phyloP scores from a whole-genome alignment of 2,329 filamentous ascomycete genomes.

The Penicillium sp. region DNA sequence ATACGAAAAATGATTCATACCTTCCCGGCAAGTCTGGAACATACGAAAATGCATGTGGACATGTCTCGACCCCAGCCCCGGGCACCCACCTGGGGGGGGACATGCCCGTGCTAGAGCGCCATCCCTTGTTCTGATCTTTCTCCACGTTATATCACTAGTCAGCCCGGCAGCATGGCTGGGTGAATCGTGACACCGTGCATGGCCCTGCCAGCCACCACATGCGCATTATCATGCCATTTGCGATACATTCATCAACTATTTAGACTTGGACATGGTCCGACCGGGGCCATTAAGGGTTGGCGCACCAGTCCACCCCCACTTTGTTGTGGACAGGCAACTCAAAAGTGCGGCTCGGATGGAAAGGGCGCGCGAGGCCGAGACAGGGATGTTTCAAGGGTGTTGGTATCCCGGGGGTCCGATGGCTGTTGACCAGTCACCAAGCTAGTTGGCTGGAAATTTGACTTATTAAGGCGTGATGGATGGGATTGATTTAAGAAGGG shows the following conservation, averaged over 20 bases:
- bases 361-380: conserved; percentile 21
- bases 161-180: not conserved
- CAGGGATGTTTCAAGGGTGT: conserved; percentile 19
- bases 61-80: not conserved
- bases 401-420: conserved; percentile 18
- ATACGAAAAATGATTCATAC: conserved; percentile 12
- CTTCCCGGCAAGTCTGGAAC: not conserved
- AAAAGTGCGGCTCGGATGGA: conserved; percentile 26
- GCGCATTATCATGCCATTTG: not conserved
- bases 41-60: not conserved
- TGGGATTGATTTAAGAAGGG: not conserved
- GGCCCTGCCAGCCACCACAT: conserved; percentile 1
- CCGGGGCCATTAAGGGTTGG: not conserved
- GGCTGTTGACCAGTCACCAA: conserved; percentile 9
- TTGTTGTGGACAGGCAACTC: conserved; percentile 11
- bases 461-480: not conserved
- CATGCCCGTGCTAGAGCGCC: not conserved
- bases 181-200: conserved; percentile 1
- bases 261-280: conserved; percentile 1
- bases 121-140: not conserved
- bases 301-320: conserved; percentile 5
- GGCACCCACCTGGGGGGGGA: not conserved
- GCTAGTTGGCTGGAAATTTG: conserved; percentile 7
- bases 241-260: not conserved
- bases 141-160: not conserved